Conservation (phyloP, 345 rosid genomes). For the Stellera chamaejasme region DNA sequence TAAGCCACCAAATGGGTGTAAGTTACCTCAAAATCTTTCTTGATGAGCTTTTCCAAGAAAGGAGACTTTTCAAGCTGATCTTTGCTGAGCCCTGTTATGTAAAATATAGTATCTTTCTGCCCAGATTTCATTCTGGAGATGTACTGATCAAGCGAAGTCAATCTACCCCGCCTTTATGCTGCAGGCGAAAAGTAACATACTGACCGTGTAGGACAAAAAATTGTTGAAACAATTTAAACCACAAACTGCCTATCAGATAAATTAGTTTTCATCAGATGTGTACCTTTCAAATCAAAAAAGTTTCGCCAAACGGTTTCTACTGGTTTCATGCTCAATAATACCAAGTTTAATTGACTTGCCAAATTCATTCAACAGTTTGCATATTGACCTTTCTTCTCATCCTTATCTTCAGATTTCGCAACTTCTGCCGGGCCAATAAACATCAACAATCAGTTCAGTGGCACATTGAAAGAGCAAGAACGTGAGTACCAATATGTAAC, state of each 20-base stretch:
- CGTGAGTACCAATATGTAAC: too few relatives aligned
- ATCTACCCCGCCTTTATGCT: conserved; percentile 87
- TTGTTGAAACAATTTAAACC: not conserved
- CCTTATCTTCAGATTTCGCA: conserved; percentile 50
- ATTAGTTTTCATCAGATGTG: not conserved
- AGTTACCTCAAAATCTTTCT: conserved; percentile 79
- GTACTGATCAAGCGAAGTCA: conserved; percentile 93
- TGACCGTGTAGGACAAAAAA: conserved; percentile 1
- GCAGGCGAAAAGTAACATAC: conserved; percentile 13
- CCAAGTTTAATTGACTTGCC: conserved; percentile 98
- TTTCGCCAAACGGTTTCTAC: conserved; percentile 89
- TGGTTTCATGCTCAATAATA: conserved; percentile 86
- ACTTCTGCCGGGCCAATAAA: conserved; percentile 29
- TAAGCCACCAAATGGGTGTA: too few relatives aligned
- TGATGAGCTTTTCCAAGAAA: conserved; percentile 90
- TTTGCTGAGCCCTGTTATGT: conserved; percentile 92
- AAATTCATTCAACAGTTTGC: conserved; percentile 94
- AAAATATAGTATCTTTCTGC: conserved; percentile 86
- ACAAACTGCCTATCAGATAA: not conserved
- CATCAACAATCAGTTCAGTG: not conserved
- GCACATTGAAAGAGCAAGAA: too few relatives aligned
- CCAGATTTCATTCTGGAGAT: conserved; percentile 85
- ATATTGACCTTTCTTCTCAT: conserved; percentile 91
- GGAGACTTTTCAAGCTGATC: conserved; percentile 95
- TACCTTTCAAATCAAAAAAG: conserved; percentile 93